Base-by-base conservation (phyloP, 1,284 basidiomycete species). In the Microbotryum lychnidis-dioicae region DNA sequence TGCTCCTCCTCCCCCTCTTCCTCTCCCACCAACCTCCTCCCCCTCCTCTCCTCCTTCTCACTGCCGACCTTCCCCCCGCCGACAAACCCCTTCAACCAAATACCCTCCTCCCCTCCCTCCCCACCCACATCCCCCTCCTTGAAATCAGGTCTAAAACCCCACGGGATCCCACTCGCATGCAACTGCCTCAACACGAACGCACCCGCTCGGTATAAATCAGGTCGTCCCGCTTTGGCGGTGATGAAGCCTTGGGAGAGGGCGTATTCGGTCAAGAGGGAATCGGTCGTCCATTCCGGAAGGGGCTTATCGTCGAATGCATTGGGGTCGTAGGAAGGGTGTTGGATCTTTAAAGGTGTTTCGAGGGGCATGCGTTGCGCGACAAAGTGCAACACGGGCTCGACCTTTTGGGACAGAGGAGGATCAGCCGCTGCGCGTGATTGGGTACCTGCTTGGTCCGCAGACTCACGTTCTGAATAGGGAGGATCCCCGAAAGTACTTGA, bases 381-480 rank as follows among this genome's bases (percentile, higher is more conserved):
- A 69, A 83, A 84, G 70, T 64, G 58, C 27, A 72, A 45, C 3
- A 70, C 69, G 31, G 69, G 50, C 44, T 71, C 70, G 54, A 67
- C 61, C 60, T 62, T 48, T 44, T 29, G 8, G 20, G 8, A 23
- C 20, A 56, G 33, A n/a, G 18, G 18, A 56, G 1, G 16, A 29
- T 20, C 48, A 31, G 8, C 31, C 31, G 31, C 31, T 31, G 31
- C 31, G 31, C 31, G 31, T 31, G 31, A 31, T 31, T 1, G 31
- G 8, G 2, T 31, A 31, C 31, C 1, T 31, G 31, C 31, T 31
- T 31, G 31, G 8, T 31, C 31, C 31, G 31, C 31, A 10, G 31
- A 89, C 89, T 37, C 89, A 86, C 59, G 93, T 84, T 69, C 86
- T 87, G 23, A 64, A 96, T 93, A 14, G 91, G 90, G n/a, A 94